These are phyloP conservation scores for Lactifluus echinatus DNA, from an alignment of 768 basidiomycete genomes.

Conservation along the genomic window DNA sequence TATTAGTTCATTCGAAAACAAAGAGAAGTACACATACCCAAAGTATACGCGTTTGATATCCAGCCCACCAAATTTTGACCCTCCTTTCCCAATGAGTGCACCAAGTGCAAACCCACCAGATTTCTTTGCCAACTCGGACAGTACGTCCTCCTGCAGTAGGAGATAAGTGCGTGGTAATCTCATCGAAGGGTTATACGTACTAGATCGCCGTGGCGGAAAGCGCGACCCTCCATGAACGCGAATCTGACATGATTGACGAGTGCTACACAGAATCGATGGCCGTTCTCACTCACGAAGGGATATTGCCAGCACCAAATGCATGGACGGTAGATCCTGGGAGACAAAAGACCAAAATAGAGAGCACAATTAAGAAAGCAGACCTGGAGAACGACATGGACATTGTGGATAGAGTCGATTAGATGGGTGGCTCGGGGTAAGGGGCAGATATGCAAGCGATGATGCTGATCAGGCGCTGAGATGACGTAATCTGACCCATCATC, in stretches of 20 bases:
- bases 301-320: constrained; percentile 82
- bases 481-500: no score
- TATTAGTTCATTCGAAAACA: neutral
- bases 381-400: constrained; percentile 6
- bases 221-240: constrained; percentile 79
- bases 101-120: constrained; percentile 51
- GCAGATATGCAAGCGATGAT: no score
- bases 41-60: constrained; percentile 83
- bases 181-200: constrained; percentile 27
- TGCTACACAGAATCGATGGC: neutral
- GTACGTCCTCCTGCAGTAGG: constrained; percentile 54
- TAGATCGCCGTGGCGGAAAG: constrained; percentile 88
- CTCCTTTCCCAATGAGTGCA: constrained; percentile 44
- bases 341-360: constrained; percentile 46
- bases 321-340: constrained; percentile 50
- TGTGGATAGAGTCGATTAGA: neutral
- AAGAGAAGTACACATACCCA: constrained; percentile 39
- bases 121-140: constrained; percentile 52
- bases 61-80: constrained; percentile 63
- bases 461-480: no score
- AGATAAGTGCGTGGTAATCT: constrained; percentile 10
- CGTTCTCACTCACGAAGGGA: constrained; percentile 43
- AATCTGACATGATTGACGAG: constrained; percentile 35
- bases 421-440: no score
- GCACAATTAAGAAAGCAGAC: constrained; percentile 30